Conservation (phyloP, 2,329 filamentous ascomycete species). For the Grosmannia serpens region DNA sequence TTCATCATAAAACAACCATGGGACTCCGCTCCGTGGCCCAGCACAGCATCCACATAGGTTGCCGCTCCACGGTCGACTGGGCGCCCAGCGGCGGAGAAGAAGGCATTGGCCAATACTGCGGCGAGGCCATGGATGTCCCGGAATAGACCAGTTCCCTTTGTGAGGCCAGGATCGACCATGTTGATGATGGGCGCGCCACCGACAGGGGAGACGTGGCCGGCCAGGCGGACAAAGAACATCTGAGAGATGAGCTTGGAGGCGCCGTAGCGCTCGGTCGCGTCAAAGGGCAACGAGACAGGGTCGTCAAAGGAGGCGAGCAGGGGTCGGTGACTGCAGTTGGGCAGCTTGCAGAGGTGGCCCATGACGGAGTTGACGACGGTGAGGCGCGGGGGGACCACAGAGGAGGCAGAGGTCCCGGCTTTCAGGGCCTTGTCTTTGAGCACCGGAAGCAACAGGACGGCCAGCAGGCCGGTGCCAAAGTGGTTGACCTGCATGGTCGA, state of each 20-base stretch:
- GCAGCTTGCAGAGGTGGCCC: conserved; percentile 12
- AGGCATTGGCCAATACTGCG: not conserved
- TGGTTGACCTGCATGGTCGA: conserved; percentile 22
- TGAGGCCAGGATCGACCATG: conserved; percentile 7
- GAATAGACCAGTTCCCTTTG: conserved; percentile 4
- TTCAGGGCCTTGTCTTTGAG: not conserved
- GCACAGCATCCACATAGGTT: conserved; percentile 5
- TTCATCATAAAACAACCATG: conserved; percentile 7
- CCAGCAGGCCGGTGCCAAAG: conserved; percentile 18
- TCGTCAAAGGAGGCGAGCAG: conserved; percentile 11
- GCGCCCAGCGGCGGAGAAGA: not conserved
- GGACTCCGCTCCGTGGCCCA: conserved; percentile 1
- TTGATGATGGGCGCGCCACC: not conserved
- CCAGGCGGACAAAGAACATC: conserved; percentile 11
- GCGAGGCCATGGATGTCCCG: not conserved
- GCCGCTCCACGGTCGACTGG: conserved; percentile 1
- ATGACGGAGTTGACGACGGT: conserved; percentile 15
- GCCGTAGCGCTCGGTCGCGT: conserved; percentile 2
- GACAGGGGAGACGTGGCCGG: not conserved
- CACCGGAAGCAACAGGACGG: conserved; percentile 32
- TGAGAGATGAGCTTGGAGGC: conserved; percentile 21
- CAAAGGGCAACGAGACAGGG: not conserved
- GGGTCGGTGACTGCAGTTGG: conserved; percentile 8
- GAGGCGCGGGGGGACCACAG: conserved; percentile 3
- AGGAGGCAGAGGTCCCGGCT: no score